Evolutionary conservation across 345 rosid genomes (phyloP).

Genomic region (Citrus mangshanensis): DNA sequence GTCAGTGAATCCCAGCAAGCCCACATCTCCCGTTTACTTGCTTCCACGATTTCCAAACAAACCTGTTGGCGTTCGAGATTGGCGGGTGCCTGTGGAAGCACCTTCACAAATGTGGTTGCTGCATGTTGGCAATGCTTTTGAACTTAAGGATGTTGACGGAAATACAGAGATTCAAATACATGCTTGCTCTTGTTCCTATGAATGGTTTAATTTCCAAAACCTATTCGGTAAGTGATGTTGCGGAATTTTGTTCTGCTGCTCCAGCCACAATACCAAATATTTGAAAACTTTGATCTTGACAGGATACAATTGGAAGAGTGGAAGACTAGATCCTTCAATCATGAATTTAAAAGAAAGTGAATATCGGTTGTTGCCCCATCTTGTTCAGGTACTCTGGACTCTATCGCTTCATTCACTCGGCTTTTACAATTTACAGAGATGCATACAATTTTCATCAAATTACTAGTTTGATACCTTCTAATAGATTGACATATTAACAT

Average conservation of each 20-base stretch:
- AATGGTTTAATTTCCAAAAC: conserved; percentile 85
- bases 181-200: conserved; percentile 71
- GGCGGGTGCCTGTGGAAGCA: conserved; percentile 72
- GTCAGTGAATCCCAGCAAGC: conserved; percentile 68
- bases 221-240: conserved; percentile 48
- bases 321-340: conserved; percentile 66
- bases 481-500: not conserved
- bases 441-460: not conserved
- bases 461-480: no score
- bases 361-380: conserved; percentile 51
- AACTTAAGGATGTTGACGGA: conserved; percentile 38
- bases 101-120: conserved; percentile 75
- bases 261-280: not conserved
- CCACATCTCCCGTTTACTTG: conserved; percentile 70
- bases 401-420: not conserved
- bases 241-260: not conserved
- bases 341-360: conserved; percentile 53
- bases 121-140: conserved; percentile 77
- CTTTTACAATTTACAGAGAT: not conserved
- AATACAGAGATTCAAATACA: conserved; percentile 50
- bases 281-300: not conserved
- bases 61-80: conserved; percentile 42
- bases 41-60: conserved; percentile 57
- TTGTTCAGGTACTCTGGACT: conserved; percentile 48
- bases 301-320: conserved; percentile 85